Evolutionary conservation across 2,329 filamentous ascomycete species (phyloP), one percentile per base, ranked within the genome.

Genomic region (Trichoderma cornu-damae): DNA sequence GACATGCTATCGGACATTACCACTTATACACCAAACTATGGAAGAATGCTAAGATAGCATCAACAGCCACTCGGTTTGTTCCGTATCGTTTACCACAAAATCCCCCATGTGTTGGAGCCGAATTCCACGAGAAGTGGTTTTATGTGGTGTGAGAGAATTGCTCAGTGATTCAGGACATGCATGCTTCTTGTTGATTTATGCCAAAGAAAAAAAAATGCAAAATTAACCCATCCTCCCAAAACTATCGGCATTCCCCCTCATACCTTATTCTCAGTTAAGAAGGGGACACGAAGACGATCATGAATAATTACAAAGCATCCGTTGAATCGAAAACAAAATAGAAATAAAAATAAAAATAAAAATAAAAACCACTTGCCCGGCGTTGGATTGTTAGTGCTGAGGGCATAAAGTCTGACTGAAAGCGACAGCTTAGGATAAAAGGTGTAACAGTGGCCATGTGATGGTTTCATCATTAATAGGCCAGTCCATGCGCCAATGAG

Each of bases 31-130:
- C 32, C 32, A 48, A 47, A 28, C 43, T 40, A 56, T 48, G 30
- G 24, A 48, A 11, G 34, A 32, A 32, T 34, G 43, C 43, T 56
- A 35, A 56, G 37, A 42, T 38, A 37, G 52, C 32, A 55, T 47
- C 22, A 18, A 55, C 42, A 56, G 44, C 52, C 52, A 56, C 44
- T 56, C 24, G 24, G 34, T 24, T 40, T 14, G 7, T 34, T 6
- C 37, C 38, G 28, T 18, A 44, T 28, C 40, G 35, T 18, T 44
- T n/a, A 37, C 35, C 50, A 18, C 16, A 12, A 12, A 34, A 12
- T 18, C 14, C 26, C 16, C 11, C 20, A 18, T 38, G 32, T 11
- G 34, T 8, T 30, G n/a, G 26, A 46, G 18, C n/a, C 24, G 24
- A 20, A 51, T 51, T 30, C 35, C 50, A 14, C 44, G 40, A 54